A percentile compares a stretch with the other conserved stretches of the same genome.
Conservation (phyloP, 2,329 filamentous ascomycete genomes). For the Huntiella decipiens region DNA sequence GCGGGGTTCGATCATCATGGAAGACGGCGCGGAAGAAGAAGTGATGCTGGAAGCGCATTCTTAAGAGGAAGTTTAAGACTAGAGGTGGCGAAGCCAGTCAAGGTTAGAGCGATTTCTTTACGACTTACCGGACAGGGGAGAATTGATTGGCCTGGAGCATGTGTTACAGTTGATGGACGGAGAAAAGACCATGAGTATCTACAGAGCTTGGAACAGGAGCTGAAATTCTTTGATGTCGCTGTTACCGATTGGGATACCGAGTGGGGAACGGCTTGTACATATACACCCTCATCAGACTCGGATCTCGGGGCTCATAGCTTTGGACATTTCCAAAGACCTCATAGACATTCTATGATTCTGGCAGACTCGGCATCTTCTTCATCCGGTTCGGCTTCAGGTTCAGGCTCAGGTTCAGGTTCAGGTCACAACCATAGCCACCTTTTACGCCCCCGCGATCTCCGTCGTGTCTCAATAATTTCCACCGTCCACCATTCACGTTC, state of each 20-base stretch:
- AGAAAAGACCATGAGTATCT: constrained; percentile 70
- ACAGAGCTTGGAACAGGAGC: constrained; percentile 52
- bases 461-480: constrained; percentile 3
- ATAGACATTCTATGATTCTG: background rate
- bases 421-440: background rate
- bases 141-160: constrained; percentile 93
- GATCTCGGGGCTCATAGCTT: background rate
- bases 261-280: constrained; percentile 45
- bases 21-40: constrained; percentile 23
- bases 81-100: constrained; percentile 70
- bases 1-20: constrained; percentile 60
- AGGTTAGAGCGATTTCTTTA: constrained; percentile 78
- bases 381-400: background rate
- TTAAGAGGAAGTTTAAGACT: constrained; percentile 69
- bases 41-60: constrained; percentile 57
- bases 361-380: constrained; percentile 4
- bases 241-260: constrained; percentile 40
- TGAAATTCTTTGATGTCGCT: constrained; percentile 78
- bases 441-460: background rate
- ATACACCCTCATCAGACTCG: constrained; percentile 15
- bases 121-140: constrained; percentile 70
- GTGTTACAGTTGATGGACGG: constrained; percentile 71
- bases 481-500: constrained; percentile 43
- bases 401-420: background rate
- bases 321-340: background rate